Evolutionary conservation across 208 protist species (phyloP).

Genomic region (Balamuthia mandrillaris): DNA sequence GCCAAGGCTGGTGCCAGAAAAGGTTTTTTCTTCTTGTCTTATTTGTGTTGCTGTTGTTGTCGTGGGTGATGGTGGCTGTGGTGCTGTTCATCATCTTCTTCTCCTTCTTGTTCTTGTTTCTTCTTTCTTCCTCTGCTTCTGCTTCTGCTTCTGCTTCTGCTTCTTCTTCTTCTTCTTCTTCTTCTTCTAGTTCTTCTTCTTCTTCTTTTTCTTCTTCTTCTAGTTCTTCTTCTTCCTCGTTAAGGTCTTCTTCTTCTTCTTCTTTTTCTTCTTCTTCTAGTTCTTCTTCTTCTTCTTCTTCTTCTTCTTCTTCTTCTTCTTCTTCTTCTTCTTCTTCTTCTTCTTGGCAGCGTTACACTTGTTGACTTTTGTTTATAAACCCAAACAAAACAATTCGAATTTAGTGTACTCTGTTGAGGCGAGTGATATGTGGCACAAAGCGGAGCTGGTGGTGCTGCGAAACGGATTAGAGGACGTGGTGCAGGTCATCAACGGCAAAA

Average conservation of each 20-base stretch:
- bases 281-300: too few species aligned
- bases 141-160: too few species aligned
- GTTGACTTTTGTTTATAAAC: too few species aligned
- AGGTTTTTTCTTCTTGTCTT: not conserved
- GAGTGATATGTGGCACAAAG: not conserved
- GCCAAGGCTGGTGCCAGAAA: conserved; percentile 13
- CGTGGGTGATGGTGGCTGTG: not conserved
- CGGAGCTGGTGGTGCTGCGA: not conserved
- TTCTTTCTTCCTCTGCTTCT: too few species aligned
- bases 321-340: too few species aligned
- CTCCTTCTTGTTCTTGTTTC: not conserved
- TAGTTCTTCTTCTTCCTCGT: too few species aligned
- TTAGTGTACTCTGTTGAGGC: not conserved
- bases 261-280: too few species aligned
- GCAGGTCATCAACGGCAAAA: conserved; percentile 22
- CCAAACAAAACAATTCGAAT: not conserved
- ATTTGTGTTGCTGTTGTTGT: not conserved
- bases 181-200: too few species aligned
- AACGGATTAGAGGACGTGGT: not conserved
- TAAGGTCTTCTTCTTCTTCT: too few species aligned
- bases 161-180: too few species aligned
- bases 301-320: too few species aligned
- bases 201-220: too few species aligned
- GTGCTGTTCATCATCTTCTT: not conserved
- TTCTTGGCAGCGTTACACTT: not conserved